Percentiles rank a stretch among this genome's conserved stretches.
These are phyloP conservation scores for Oxytropis ochrocephala DNA, from an alignment of 306 rosid genomes.

Conservation along the genomic window DNA sequence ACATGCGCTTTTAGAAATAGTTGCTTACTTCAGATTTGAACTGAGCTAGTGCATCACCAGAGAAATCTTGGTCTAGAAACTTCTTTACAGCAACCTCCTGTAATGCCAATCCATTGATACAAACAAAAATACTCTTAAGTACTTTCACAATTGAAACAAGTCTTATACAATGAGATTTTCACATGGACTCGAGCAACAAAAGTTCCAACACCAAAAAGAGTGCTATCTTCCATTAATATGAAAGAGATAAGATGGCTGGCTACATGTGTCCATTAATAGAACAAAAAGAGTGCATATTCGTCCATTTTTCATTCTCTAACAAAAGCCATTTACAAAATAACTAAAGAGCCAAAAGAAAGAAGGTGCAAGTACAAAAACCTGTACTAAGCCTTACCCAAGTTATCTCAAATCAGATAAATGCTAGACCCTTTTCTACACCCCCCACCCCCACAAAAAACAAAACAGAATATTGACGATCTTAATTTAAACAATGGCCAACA, in stretches of 20 bases:
- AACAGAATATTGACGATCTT: constrained; percentile 2
- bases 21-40: constrained; percentile 87
- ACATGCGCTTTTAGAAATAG: constrained; percentile 1
- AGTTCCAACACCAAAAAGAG: constrained; percentile 2
- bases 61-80: constrained; percentile 90
- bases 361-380: neutral
- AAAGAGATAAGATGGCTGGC: constrained; percentile 4
- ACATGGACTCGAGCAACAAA: constrained; percentile 4
- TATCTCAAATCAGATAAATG: constrained; percentile 11
- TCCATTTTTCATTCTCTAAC: constrained; percentile 5
- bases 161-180: constrained; percentile 8
- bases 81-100: constrained; percentile 99
- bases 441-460: neutral
- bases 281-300: neutral
- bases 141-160: constrained; percentile 2
- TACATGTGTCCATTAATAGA: neutral
- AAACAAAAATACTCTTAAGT: constrained; percentile 7
- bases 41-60: constrained; percentile 91
- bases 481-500: constrained; percentile 7
- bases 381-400: neutral
- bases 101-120: constrained; percentile 25
- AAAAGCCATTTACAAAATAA: neutral
- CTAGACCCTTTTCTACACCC: neutral
- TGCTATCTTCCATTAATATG: too few relatives aligned
- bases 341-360: neutral